These are phyloP conservation scores for Amanita rimosa DNA, from an alignment of 768 basidiomycete genomes.

Conservation along the genomic window DNA sequence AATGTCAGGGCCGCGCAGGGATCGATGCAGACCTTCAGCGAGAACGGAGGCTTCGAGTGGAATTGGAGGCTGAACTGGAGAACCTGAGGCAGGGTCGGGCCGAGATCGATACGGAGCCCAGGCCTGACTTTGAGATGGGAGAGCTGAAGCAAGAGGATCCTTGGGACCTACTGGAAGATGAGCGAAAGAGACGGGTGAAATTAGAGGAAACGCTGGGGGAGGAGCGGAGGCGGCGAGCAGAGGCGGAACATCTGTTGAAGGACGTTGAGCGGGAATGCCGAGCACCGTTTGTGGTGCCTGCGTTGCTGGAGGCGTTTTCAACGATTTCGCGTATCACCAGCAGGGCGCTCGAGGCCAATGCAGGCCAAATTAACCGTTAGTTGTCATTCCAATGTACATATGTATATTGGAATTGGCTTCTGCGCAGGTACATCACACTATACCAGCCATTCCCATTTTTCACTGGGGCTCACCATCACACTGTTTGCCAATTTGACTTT, in stretches of 20 bases:
- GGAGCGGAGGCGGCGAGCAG: slow-evolving; percentile 25
- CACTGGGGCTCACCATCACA: too few species aligned
- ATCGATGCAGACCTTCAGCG: background rate
- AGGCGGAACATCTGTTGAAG: slow-evolving; percentile 31
- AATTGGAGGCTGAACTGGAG: background rate
- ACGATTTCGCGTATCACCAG: slow-evolving; percentile 22
- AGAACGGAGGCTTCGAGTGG: background rate
- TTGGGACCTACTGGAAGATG: background rate
- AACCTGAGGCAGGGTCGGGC: background rate
- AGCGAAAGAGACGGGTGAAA: background rate
- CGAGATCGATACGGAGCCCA: background rate
- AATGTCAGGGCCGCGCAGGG: background rate
- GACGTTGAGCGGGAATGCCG: slow-evolving; percentile 40
- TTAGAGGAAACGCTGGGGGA: slow-evolving; percentile 15
- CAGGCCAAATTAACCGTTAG: too few species aligned
- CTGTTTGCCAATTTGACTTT: too few species aligned
- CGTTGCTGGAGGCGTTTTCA: slow-evolving; percentile 41
- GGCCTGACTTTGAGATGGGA: background rate
- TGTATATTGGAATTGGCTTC: too few species aligned
- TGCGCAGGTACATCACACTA: too few species aligned
- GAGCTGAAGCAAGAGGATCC: background rate
- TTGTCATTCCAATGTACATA: too few species aligned
- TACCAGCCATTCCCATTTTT: too few species aligned
- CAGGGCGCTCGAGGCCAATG: background rate
- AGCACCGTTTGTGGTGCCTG: slow-evolving; percentile 46